Conservation (phyloP, 2,329 filamentous ascomycete species). For the Lojkania enalia region DNA sequence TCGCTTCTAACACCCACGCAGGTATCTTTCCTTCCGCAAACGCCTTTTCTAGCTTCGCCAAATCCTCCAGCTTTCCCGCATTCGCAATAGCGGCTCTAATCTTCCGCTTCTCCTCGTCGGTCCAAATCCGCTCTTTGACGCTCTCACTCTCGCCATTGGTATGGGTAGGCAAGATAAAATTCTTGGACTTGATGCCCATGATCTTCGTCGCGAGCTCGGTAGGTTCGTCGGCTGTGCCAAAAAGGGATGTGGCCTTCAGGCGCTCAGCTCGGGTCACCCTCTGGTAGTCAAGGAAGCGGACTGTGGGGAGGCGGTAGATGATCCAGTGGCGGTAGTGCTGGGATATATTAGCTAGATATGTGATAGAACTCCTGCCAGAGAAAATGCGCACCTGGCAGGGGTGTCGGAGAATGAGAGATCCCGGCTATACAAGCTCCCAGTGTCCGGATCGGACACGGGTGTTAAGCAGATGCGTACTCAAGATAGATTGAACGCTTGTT, state of each 20-base stretch:
- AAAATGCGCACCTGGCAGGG: no score
- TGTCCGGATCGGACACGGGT: no score
- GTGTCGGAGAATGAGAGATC: no score
- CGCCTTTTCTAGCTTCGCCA: conserved; percentile 87
- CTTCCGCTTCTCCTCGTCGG: conserved; percentile 82
- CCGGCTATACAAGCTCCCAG: no score
- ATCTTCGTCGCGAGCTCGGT: conserved; percentile 82
- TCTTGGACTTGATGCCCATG: conserved; percentile 79
- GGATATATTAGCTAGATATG: conserved; percentile 12
- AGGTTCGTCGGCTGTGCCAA: conserved; percentile 77
- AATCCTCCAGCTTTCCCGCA: conserved; percentile 87
- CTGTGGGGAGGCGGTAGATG: conserved; percentile 79
- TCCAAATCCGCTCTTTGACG: conserved; percentile 69
- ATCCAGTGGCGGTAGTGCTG: conserved; percentile 93
- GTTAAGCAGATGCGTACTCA: background rate
- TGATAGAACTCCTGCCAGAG: no score
- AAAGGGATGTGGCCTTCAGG: conserved; percentile 73
- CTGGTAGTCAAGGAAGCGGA: conserved; percentile 89
- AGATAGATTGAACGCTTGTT: background rate
- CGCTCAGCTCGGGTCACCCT: conserved; percentile 91
- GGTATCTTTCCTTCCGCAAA: conserved; percentile 87
- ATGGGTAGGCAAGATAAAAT: conserved; percentile 62
- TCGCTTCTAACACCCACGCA: conserved; percentile 31
- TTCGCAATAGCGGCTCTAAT: conserved; percentile 86
- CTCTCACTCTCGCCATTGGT: conserved; percentile 40